Conservation (phyloP, 2,329 filamentous ascomycete species). For the Fusarium phyllophilum region DNA sequence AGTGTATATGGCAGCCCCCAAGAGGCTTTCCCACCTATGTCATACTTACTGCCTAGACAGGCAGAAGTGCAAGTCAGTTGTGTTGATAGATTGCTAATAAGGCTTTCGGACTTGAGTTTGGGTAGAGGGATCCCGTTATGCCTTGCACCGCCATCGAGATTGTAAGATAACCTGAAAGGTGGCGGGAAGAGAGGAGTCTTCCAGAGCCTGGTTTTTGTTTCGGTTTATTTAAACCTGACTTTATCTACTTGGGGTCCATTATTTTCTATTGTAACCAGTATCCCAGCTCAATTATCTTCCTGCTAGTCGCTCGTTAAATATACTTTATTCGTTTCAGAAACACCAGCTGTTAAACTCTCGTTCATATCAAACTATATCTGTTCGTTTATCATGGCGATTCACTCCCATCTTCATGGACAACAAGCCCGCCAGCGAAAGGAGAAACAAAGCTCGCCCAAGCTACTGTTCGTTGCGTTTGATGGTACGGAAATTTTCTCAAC, state of each 20-base stretch:
- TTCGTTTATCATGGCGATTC: not conserved
- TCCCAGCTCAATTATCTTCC: not conserved
- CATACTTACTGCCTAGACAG: not conserved
- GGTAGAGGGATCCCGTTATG: not conserved
- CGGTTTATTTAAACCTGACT: not conserved
- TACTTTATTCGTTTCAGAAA: accelerated
- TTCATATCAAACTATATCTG: not conserved
- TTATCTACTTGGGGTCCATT: not conserved
- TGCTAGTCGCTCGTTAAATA: not conserved
- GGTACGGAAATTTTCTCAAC: not conserved
- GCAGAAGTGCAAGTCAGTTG: not conserved
- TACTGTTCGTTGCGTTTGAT: not conserved
- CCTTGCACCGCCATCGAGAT: not conserved
- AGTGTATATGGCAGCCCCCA: not conserved
- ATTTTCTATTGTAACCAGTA: not conserved
- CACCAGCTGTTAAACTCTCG: not conserved
- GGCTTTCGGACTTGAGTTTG: not conserved
- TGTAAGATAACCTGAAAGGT: not conserved
- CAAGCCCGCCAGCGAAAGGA: not conserved
- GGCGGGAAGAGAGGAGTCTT: not conserved
- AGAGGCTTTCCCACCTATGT: not conserved
- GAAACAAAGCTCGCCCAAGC: not conserved
- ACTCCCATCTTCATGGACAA: accelerated
- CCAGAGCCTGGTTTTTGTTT: not conserved
- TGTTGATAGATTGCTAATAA: not conserved